Evolutionary conservation across 2,329 filamentous ascomycete genomes (phyloP).

Genomic region (Phyllosticta citriasiana): DNA sequence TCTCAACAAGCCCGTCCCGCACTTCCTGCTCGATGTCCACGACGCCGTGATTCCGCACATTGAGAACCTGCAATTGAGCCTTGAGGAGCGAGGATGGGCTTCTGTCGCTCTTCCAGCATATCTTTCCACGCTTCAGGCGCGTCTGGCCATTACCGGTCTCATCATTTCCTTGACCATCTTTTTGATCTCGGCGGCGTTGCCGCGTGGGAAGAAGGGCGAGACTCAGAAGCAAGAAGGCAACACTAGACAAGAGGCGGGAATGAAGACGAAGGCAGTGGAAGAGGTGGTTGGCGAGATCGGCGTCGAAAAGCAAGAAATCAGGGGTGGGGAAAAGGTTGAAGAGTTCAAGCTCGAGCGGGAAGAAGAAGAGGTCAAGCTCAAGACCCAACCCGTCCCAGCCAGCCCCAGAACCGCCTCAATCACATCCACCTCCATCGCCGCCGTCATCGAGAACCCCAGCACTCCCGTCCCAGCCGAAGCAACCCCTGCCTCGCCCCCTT

Average conservation of each 20-base stretch:
- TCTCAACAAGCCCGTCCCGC: not conserved
- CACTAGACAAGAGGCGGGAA: not conserved
- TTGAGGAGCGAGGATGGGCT: not conserved
- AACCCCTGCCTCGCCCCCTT: not conserved
- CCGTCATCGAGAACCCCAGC: not conserved
- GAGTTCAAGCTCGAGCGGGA: not conserved
- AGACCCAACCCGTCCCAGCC: not conserved
- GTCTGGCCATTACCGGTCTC: not conserved
- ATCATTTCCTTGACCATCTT: not conserved
- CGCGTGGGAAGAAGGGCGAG: not conserved
- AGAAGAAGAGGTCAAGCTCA: not conserved
- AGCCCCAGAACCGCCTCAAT: not conserved
- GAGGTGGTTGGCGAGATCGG: not conserved
- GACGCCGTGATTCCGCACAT: not conserved
- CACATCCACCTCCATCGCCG: not conserved
- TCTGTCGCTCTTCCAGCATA: not conserved
- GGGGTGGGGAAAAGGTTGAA: not conserved
- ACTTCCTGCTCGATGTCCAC: not conserved
- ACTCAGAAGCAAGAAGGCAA: not conserved
- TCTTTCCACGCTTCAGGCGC: not conserved
- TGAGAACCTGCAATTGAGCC: not conserved
- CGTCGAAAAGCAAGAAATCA: not conserved
- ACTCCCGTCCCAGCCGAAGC: not conserved
- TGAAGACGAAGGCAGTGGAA: not conserved
- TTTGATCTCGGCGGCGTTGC: not conserved